Percentiles rank a stretch among this genome's conserved stretches.
Evolutionary conservation across 2,329 filamentous ascomycete species (phyloP).

Genomic region (Sporothrix mexicana): DNA sequence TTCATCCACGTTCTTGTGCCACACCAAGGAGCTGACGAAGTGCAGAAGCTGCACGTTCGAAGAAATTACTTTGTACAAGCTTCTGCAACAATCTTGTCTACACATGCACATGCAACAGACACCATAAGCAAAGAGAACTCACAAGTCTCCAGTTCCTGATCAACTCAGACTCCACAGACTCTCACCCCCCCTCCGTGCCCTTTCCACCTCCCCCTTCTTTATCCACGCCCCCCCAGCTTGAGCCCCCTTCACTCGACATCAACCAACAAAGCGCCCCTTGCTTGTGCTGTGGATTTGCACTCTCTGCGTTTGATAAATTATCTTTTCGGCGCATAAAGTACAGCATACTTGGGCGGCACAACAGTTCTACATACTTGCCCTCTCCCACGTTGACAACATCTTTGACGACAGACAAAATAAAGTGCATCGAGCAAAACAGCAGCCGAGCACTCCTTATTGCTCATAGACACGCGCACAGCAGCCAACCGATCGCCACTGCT

Average conservation of each 20-base stretch:
- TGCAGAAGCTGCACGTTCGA: not conserved
- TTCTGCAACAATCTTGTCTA: not conserved
- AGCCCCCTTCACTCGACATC: not conserved
- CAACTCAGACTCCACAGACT: not conserved
- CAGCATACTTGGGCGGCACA: constrained; percentile 9
- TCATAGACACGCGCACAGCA: not conserved
- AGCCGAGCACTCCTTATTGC: not conserved
- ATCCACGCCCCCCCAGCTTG: not conserved
- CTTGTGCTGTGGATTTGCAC: constrained; percentile 12
- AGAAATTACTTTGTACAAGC: not conserved
- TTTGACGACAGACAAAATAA: not conserved
- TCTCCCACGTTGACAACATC: not conserved
- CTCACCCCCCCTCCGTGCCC: not conserved
- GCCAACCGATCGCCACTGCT: constrained; percentile 12
- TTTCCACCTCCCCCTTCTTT: not conserved
- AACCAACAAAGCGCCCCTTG: not conserved
- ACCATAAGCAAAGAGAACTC: not conserved
- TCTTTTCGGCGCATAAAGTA: constrained; percentile 14
- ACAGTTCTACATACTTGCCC: not conserved
- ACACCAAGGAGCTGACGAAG: not conserved
- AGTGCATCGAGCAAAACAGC: constrained; percentile 5
- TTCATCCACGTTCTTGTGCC: not conserved
- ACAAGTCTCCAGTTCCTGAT: not conserved
- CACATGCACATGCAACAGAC: constrained; percentile 4
- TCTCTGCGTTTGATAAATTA: not conserved